phyloP scores from a whole-genome alignment of 2,329 filamentous ascomycete genomes.

The Dactylellina drechsleri region DNA sequence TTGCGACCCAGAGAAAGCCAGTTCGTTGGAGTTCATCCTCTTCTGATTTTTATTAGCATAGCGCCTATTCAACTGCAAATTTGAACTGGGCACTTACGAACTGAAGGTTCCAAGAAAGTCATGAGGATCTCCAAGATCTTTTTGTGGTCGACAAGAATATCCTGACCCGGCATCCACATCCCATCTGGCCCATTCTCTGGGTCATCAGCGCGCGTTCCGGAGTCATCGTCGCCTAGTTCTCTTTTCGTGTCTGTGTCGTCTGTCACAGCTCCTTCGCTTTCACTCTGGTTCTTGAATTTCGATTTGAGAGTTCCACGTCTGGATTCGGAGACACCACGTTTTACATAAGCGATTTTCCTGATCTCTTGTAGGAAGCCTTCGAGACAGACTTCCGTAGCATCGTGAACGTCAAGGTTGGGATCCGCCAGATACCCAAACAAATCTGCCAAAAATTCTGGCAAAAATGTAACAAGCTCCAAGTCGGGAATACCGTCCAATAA shows the following conservation, averaged over 20 bases:
- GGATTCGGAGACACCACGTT: constrained; percentile 90
- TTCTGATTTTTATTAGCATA: constrained; percentile 59
- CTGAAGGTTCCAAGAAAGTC: constrained; percentile 80
- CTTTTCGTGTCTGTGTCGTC: constrained; percentile 58
- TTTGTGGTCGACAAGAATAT: constrained; percentile 92
- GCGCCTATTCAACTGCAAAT: constrained; percentile 24
- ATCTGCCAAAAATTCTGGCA: constrained; percentile 90
- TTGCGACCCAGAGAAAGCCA: constrained; percentile 92
- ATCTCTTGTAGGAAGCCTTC: constrained; percentile 94
- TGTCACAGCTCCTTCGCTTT: constrained; percentile 70
- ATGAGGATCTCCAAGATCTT: constrained; percentile 92
- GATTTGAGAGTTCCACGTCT: constrained; percentile 75
- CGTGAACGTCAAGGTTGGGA: constrained; percentile 91
- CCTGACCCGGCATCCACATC: constrained; percentile 97
- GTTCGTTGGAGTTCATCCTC: constrained; percentile 94
- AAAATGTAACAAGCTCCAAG: constrained; percentile 88
- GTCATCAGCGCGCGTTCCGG: constrained; percentile 67
- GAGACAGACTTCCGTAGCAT: constrained; percentile 85
- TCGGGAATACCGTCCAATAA: constrained; percentile 96
- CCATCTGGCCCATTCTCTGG: constrained; percentile 76
- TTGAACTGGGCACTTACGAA: constrained; percentile 67
- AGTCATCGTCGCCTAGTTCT: constrained; percentile 70
- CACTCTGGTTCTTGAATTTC: constrained; percentile 75
- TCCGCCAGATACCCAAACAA: constrained; percentile 92
- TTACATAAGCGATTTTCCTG: constrained; percentile 89